Percentiles rank a stretch among this genome's conserved stretches.
These are phyloP conservation scores for Priceomyces fermenticarens DNA, from an alignment of 805 yeast species.

Conservation along the genomic window DNA sequence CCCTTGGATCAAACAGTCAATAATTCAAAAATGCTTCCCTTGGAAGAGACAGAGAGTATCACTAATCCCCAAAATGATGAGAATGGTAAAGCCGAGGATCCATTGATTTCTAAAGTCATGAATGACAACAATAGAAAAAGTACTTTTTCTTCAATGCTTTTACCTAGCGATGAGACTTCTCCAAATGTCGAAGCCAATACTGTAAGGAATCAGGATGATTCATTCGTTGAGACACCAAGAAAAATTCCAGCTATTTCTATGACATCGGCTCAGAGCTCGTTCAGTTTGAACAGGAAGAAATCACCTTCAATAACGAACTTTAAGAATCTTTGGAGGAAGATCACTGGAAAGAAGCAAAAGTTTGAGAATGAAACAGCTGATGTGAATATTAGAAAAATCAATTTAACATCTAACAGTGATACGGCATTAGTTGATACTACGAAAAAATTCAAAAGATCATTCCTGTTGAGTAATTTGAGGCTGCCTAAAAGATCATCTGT, in stretches of 20 bases:
- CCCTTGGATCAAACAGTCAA: too few relatives aligned
- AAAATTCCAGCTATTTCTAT: neutral
- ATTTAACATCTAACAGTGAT: neutral
- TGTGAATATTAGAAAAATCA: neutral
- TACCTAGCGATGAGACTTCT: too few relatives aligned
- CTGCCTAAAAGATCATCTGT: neutral
- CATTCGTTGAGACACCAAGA: neutral
- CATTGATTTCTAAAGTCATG: too few relatives aligned
- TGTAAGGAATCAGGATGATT: neutral
- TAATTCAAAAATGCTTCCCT: too few relatives aligned
- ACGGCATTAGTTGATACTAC: neutral
- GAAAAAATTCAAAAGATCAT: slow-evolving; percentile 4
- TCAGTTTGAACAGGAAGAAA: slow-evolving; percentile 23
- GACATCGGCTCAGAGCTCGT: neutral
- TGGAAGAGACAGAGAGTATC: too few relatives aligned
- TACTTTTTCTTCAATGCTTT: too few relatives aligned
- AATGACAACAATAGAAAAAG: too few relatives aligned
- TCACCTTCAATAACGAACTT: slow-evolving; percentile 24
- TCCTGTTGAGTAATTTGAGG: slow-evolving; percentile 5
- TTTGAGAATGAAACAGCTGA: neutral
- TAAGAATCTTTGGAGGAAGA: slow-evolving; percentile 15
- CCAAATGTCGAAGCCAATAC: too few relatives aligned
- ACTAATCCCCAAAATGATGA: too few relatives aligned
- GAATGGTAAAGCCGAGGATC: too few relatives aligned
- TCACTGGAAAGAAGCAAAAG: slow-evolving; percentile 1